Percentiles rank a stretch among this genome's conserved stretches.
Conservation (phyloP, 345 rosid species). For the Kernera saxatilis region DNA sequence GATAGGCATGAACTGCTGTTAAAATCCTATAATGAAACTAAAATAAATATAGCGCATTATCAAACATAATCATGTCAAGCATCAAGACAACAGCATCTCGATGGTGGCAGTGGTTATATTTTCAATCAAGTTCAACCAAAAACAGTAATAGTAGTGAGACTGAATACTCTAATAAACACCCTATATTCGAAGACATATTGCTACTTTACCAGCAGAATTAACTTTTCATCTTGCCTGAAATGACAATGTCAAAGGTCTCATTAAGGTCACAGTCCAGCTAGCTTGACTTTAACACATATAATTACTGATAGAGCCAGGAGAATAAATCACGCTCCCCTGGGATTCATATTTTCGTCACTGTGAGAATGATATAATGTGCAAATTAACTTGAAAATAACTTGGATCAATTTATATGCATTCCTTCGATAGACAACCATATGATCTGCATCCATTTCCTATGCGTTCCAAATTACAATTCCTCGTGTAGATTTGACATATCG, state of each 20-base stretch:
- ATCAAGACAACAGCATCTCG: background rate
- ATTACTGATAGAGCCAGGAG: background rate
- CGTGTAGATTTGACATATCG: background rate
- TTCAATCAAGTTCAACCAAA: background rate
- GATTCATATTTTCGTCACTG: background rate
- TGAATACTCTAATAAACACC: background rate
- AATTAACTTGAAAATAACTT: background rate
- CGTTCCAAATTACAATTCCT: background rate
- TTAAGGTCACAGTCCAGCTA: background rate
- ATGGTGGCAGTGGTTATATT: background rate
- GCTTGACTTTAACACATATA: background rate
- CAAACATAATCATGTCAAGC: background rate
- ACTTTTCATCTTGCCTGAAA: background rate
- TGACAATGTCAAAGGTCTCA: background rate
- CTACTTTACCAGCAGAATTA: background rate
- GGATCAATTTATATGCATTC: no score
- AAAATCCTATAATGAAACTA: background rate
- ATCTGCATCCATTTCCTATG: background rate
- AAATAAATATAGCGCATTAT: background rate
- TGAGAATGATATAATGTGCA: background rate
- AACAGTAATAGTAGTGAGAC: background rate
- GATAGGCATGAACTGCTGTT: background rate
- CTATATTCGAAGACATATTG: background rate
- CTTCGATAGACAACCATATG: no score
- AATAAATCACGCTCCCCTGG: background rate